Evolutionary conservation across 805 yeast genomes (phyloP).

Genomic region (Teunomyces pallodes): DNA sequence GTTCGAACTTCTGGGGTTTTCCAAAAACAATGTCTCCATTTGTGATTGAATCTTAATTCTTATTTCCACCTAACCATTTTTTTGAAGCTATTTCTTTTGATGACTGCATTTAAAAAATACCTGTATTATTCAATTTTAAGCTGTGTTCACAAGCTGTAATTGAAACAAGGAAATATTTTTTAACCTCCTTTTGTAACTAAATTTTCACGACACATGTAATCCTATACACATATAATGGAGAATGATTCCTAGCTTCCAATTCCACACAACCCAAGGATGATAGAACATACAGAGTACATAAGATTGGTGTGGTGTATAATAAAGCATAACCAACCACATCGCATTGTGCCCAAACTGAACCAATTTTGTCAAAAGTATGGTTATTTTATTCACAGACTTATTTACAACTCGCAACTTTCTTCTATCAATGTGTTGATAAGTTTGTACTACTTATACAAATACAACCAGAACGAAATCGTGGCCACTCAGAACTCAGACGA

Average conservation of each 20-base stretch:
- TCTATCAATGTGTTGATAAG: conserved; percentile 22
- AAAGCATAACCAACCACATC: neutral
- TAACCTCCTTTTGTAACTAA: neutral
- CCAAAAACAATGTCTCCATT: neutral
- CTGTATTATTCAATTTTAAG: neutral
- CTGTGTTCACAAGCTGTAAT: conserved; percentile 1
- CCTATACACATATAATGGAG: neutral
- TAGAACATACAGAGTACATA: conserved; percentile 6
- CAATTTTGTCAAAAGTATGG: conserved; percentile 9
- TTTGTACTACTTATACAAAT: conserved; percentile 23
- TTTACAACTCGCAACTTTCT: conserved; percentile 21
- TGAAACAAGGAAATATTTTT: conserved; percentile 1
- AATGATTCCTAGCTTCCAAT: neutral
- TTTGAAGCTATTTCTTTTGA: neutral
- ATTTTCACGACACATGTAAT: conserved; percentile 2
- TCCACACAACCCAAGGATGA: neutral
- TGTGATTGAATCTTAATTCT: neutral
- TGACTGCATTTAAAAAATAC: neutral
- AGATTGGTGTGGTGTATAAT: conserved; percentile 13
- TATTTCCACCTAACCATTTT: neutral
- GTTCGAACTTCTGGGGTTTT: neutral
- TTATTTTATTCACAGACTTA: conserved; percentile 13
- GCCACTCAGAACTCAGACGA: neutral
- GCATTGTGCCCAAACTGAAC: neutral
- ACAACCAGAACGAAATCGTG: conserved; percentile 11